These are phyloP conservation scores for Taxawa tesnikishii DNA, from an alignment of 2,329 filamentous ascomycete genomes.

Conservation along the genomic window DNA sequence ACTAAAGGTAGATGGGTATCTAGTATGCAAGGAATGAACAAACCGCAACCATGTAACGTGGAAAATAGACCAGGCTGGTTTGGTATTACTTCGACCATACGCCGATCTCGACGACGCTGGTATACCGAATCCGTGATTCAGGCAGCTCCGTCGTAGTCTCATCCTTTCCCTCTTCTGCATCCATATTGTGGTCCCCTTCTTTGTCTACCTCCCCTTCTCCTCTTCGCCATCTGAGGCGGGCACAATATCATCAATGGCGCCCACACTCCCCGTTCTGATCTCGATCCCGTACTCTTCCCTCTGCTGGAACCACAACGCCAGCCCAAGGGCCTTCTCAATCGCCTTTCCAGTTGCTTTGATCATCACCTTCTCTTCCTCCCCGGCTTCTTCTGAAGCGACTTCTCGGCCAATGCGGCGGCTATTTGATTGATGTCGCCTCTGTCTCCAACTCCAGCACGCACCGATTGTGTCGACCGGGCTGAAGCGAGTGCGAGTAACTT, in stretches of 20 bases:
- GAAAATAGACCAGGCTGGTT: too few relatives aligned
- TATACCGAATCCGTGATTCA: conserved; percentile 21
- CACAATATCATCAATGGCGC: conserved; percentile 56
- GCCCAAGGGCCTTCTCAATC: conserved; percentile 48
- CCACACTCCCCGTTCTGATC: conserved; percentile 49
- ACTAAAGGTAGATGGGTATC: too few relatives aligned
- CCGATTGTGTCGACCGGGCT: conserved; percentile 34
- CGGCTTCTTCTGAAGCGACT: conserved; percentile 21
- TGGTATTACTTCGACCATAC: conserved; percentile 7
- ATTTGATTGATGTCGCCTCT: conserved; percentile 6
- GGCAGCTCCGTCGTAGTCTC: conserved; percentile 18
- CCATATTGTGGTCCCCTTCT: conserved; percentile 5
- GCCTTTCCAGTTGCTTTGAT: conserved; percentile 54
- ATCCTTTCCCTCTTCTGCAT: conserved; percentile 3
- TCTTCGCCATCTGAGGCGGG: conserved; percentile 6
- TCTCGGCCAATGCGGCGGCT: conserved; percentile 12
- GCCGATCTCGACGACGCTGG: conserved; percentile 12
- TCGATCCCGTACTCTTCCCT: conserved; percentile 47
- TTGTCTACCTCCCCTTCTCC: conserved; percentile 9
- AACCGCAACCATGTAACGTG: too few relatives aligned
- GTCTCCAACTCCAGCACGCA: conserved; percentile 18
- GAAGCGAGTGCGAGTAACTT: conserved; percentile 47
- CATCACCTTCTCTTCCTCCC: conserved; percentile 38
- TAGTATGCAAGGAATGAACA: too few relatives aligned
- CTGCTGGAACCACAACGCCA: conserved; percentile 54